Evolutionary conservation across 2,329 filamentous ascomycete genomes (phyloP).

Genomic region (Colletotrichum musae): DNA sequence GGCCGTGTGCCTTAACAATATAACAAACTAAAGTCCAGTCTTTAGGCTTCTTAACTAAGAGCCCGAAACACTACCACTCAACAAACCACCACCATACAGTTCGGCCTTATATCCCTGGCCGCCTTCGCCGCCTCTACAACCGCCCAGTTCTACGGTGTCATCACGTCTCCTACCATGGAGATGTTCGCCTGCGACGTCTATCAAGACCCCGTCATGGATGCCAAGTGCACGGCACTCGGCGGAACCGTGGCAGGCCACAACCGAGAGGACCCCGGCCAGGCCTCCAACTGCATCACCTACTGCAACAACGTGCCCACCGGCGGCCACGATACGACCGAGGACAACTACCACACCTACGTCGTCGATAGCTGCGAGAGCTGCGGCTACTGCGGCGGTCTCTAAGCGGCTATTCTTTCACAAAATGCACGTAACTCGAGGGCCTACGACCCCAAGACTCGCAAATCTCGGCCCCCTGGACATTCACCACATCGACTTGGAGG

Average conservation of each 20-base stretch:
- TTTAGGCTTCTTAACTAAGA: too few species aligned
- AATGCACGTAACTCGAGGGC: too few species aligned
- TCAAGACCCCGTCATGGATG: slow-evolving; percentile 21
- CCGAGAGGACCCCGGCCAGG: slow-evolving; percentile 8
- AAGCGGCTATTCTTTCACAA: not conserved
- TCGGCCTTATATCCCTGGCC: not conserved
- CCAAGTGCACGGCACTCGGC: slow-evolving; percentile 18
- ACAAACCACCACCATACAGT: slow-evolving; percentile 5
- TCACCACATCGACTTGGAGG: too few species aligned
- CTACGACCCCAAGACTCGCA: too few species aligned
- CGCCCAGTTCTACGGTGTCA: slow-evolving; percentile 20
- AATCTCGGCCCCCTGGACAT: too few species aligned
- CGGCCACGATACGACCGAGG: slow-evolving; percentile 14
- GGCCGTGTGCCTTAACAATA: too few species aligned
- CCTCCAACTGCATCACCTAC: slow-evolving; percentile 28
- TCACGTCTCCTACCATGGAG: slow-evolving; percentile 12
- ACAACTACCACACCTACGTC: slow-evolving; percentile 8
- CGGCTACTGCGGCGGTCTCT: slow-evolving; percentile 7
- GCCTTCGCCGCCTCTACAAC: slow-evolving; percentile 1
- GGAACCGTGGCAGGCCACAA: slow-evolving; percentile 21
- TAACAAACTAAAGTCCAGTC: not conserved
- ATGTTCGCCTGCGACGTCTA: slow-evolving; percentile 7
- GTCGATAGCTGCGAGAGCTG: slow-evolving; percentile 16
- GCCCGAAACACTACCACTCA: not conserved
- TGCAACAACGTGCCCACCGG: slow-evolving; percentile 28